Percentiles rank a stretch among this genome's conserved stretches.
Evolutionary conservation across 2,329 filamentous ascomycete genomes (phyloP).

Genomic region (Pestalotiopsis sp.): DNA sequence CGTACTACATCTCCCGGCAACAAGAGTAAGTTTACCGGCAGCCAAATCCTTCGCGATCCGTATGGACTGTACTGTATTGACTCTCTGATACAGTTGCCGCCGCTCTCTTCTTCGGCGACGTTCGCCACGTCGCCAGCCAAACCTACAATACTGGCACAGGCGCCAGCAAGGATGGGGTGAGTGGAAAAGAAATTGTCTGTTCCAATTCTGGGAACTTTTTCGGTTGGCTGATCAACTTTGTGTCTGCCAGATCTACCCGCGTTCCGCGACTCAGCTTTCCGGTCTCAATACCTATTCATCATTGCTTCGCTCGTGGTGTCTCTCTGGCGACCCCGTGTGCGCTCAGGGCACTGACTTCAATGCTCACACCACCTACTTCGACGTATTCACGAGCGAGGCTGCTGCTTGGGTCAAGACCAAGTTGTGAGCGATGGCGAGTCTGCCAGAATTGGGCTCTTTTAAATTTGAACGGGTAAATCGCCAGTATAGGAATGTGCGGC

Average conservation of each 20-base stretch:
- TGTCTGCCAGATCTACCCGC: slow-evolving; percentile 23
- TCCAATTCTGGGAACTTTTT: not conserved
- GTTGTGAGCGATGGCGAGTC: not conserved
- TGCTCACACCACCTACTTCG: slow-evolving; percentile 40
- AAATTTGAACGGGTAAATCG: not conserved
- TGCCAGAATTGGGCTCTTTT: not conserved
- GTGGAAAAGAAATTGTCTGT: not conserved
- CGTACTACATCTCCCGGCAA: slow-evolving; percentile 30
- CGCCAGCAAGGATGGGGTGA: slow-evolving; percentile 24
- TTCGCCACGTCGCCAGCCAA: slow-evolving; percentile 35
- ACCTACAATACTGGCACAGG: slow-evolving; percentile 34
- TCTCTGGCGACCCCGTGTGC: slow-evolving; percentile 40
- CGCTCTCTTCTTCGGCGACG: slow-evolving; percentile 36
- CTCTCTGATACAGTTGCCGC: slow-evolving; percentile 28
- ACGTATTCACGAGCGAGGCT: slow-evolving; percentile 28
- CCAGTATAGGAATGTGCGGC: not conserved
- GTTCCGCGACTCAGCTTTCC: slow-evolving; percentile 29
- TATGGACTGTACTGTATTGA: not conserved
- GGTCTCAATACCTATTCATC: slow-evolving; percentile 29
- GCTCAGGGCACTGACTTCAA: slow-evolving; percentile 34
- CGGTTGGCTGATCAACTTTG: not conserved
- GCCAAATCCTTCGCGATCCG: not conserved
- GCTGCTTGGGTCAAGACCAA: slow-evolving; percentile 17
- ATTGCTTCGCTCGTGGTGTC: slow-evolving; percentile 37
- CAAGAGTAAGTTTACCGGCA: slow-evolving; percentile 29